Evolutionary conservation across 176 grass and related monocot species (phyloP).

Genomic region (Hordeum vulgare): DNA sequence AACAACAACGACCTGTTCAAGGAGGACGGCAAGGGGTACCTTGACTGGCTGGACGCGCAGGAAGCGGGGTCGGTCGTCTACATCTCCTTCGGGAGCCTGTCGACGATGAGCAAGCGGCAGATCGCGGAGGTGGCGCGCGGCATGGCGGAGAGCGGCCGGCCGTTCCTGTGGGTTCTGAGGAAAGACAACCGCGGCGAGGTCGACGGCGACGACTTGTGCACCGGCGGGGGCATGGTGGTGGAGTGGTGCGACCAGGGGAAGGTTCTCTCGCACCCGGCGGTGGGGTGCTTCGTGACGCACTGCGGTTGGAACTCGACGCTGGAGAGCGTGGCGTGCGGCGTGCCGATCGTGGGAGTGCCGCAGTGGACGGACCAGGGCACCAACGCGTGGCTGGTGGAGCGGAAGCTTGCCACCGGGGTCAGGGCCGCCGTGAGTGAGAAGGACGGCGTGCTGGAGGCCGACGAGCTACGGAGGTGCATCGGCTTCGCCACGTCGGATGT

Average conservation of each 20-base stretch:
- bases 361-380: constrained; percentile 76
- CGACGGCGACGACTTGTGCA: background rate
- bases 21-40: constrained; percentile 28
- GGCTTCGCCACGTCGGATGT: constrained; percentile 31
- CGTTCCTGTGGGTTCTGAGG: constrained; percentile 71
- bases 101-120: constrained; percentile 43
- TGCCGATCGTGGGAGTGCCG: constrained; percentile 52
- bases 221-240: constrained; percentile 37
- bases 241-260: constrained; percentile 75
- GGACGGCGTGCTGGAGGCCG: constrained; percentile 45
- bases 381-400: constrained; percentile 59
- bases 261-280: constrained; percentile 52
- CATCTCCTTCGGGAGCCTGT: constrained; percentile 79
- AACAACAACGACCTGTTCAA: constrained; percentile 42
- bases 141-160: constrained; percentile 34
- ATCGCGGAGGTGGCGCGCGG: constrained; percentile 38
- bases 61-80: constrained; percentile 47
- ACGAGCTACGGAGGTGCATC: constrained; percentile 52
- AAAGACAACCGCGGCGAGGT: constrained; percentile 40
- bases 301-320: constrained; percentile 77
- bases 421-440: constrained; percentile 28
- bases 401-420: constrained; percentile 43
- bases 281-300: constrained; percentile 81
- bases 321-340: constrained; percentile 47
- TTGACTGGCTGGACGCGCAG: constrained; percentile 57